Evolutionary conservation across 768 basidiomycete species (phyloP).

Genomic region (Coprinopsis strossmayeri): DNA sequence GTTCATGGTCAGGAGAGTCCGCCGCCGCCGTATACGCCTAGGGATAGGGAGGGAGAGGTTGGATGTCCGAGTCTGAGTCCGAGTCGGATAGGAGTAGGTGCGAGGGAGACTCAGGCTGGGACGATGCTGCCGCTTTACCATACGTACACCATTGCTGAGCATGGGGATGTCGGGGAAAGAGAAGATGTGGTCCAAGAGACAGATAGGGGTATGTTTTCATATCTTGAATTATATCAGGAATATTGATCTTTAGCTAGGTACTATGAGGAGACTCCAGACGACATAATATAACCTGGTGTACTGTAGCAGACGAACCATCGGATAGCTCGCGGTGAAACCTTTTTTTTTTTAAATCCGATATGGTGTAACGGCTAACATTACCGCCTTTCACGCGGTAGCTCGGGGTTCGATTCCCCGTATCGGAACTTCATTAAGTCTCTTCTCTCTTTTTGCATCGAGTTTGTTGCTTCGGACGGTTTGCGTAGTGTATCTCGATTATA

Average conservation of each 20-base stretch:
- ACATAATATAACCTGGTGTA: too few species aligned
- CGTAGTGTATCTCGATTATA: too few species aligned
- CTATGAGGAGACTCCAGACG: background rate
- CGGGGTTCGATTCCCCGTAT: slow-evolving; percentile 35
- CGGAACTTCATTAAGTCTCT: slow-evolving; percentile 11
- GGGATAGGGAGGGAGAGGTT: too few species aligned
- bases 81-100: background rate
- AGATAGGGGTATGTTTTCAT: too few species aligned
- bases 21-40: background rate
- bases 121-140: background rate
- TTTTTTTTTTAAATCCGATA: slow-evolving; percentile 21
- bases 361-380: slow-evolving; percentile 62
- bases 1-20: too few species aligned
- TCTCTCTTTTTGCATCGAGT: background rate
- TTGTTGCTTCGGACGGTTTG: too few species aligned
- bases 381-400: slow-evolving; percentile 49
- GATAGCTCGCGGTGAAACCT: too few species aligned
- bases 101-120: background rate
- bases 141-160: background rate
- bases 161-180: background rate
- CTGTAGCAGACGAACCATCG: too few species aligned
- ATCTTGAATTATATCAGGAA: too few species aligned
- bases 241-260: background rate
- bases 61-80: too few species aligned
- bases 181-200: too few species aligned